Evolutionary conservation across 2,329 filamentous ascomycete species (phyloP).

Genomic region (Penicillium sclerotiorum): DNA sequence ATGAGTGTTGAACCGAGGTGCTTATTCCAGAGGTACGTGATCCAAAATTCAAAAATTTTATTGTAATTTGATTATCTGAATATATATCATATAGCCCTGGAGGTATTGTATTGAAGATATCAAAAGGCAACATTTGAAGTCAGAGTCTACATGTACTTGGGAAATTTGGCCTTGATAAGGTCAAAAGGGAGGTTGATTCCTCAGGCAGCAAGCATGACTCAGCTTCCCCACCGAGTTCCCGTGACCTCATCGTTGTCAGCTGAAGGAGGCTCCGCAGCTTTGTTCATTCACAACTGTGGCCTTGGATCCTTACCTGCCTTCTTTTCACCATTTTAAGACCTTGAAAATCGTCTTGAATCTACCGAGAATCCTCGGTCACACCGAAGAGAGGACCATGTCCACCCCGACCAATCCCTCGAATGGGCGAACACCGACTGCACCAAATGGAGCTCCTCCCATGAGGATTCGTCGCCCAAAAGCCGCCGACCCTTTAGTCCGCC

Average conservation of each 20-base stretch:
- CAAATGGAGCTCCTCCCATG: constrained; percentile 47
- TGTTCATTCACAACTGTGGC: neutral
- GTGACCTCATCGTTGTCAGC: constrained; percentile 4
- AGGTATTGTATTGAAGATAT: neutral
- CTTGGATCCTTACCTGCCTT: no score
- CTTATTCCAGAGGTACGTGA: no score
- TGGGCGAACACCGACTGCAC: constrained; percentile 51
- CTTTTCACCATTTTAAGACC: no score
- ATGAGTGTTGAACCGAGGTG: no score
- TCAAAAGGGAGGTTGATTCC: neutral
- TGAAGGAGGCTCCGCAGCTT: constrained; percentile 1
- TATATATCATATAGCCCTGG: no score
- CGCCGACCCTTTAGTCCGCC: constrained; percentile 66
- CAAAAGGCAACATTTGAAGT: neutral
- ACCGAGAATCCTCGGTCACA: neutral
- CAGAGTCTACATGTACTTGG: neutral
- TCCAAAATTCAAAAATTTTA: no score
- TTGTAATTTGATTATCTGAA: no score
- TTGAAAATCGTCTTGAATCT: no score
- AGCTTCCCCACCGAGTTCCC: neutral
- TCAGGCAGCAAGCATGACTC: neutral
- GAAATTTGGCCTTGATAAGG: neutral
- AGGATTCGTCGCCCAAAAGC: constrained; percentile 54
- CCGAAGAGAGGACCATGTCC: constrained; percentile 29
- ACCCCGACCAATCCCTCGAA: constrained; percentile 49